Evolutionary conservation across 2,329 filamentous ascomycete genomes (phyloP).

Genomic region (Dichotomopilus funicola): DNA sequence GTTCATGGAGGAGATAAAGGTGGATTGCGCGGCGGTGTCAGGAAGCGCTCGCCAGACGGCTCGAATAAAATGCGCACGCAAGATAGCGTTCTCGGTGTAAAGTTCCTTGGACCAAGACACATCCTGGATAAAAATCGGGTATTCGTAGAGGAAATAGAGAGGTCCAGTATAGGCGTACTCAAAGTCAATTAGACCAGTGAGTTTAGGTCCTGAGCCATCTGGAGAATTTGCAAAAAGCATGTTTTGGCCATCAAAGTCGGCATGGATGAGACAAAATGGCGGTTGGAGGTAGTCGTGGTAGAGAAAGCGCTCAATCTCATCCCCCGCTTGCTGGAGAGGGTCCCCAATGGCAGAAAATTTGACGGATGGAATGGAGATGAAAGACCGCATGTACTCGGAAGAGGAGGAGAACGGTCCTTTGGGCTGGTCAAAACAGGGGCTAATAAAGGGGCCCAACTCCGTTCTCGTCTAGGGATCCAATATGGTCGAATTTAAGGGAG

Average conservation of each 20-base stretch:
- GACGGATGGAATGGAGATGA: background rate
- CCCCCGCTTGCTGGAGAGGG: background rate
- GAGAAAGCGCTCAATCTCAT: background rate
- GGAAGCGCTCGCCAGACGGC: background rate
- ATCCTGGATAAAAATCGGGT: slow-evolving; percentile 10
- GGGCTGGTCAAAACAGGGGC: background rate
- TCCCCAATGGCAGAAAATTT: background rate
- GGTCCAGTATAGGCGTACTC: slow-evolving; percentile 5
- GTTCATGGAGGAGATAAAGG: slow-evolving; percentile 4
- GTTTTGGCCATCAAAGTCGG: slow-evolving; percentile 6
- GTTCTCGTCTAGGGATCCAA: slow-evolving; percentile 4
- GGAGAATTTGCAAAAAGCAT: slow-evolving; percentile 1
- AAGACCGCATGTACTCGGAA: background rate
- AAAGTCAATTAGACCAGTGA: slow-evolving; percentile 8
- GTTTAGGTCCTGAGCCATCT: background rate
- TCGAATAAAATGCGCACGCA: slow-evolving; percentile 6
- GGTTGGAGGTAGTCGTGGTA: background rate
- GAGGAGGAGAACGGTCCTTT: slow-evolving; percentile 2
- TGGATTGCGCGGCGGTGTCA: background rate
- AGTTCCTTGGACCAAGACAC: slow-evolving; percentile 1
- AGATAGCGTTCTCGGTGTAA: slow-evolving; percentile 3
- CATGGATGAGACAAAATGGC: slow-evolving; percentile 4
- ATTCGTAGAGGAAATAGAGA: slow-evolving; percentile 9
- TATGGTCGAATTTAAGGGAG: slow-evolving; percentile 4
- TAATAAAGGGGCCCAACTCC: background rate